Evolutionary conservation across 768 basidiomycete species (phyloP), one percentile per base, ranked within the genome.

Genomic region (Trametes cingulata): DNA sequence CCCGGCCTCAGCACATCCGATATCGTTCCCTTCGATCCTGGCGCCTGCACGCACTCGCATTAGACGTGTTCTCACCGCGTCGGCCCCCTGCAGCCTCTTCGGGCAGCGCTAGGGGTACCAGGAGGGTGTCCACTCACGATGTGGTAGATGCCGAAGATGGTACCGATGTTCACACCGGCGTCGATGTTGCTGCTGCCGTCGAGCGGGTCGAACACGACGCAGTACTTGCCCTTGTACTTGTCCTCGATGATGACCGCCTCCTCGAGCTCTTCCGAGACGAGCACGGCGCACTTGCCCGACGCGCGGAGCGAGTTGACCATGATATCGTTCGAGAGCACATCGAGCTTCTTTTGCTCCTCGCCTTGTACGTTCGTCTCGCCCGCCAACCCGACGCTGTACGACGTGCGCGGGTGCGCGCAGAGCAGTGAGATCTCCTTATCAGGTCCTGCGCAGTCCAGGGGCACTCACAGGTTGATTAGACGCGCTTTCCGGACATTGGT

Each of bases 341-440:
- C 95, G 53, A 99, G 83, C 77, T 99, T 99, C 83, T 99, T 99
- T 82, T 99, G 97, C 71, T 98, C 97, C 74, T 98, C 97, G 20
- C 97, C 97, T 75, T 95, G 93, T 8, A 95, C 89, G 71, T 99
- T 99, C 25, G 91, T 91, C 71, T 95, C 94, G 15, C 97, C 97
- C 15, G 97, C 97, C 20, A 96, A 82, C 33, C 97, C 97, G 65
- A 99, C 90, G n/a, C 95, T 96, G 69, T n/a, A 46, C 1, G 15
- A 36, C 25, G 41, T 29, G 37, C 41, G 29, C 13, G 52, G 45
- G 37, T 50, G 52, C 45, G 52, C 27, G 41, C 45, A 15, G 27
- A 35, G 51, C 46, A 55, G 43, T 37, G 19, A 50, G 54, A 43
- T 52, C 50, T 27, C 19, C 25, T 19, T 22, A 53, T 60, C 39